A percentile compares a stretch with the other conserved stretches of the same genome.
Conservation (phyloP, 352 stramenopile genomes). For the Aphanomyces cochlioides region DNA sequence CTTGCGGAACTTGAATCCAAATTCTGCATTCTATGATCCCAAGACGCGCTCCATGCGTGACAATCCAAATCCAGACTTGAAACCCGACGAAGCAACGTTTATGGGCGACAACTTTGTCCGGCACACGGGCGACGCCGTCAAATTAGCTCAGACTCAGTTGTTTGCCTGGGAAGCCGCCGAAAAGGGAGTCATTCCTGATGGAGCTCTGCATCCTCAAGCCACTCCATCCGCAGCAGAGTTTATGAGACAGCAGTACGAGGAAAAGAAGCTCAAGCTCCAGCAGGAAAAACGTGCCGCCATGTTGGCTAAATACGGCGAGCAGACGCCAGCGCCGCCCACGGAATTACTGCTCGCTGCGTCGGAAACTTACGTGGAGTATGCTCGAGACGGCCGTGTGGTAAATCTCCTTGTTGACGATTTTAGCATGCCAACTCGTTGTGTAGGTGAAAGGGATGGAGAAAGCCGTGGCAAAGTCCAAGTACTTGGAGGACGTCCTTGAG, state of each 20-base stretch:
- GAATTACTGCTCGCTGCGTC: conserved; percentile 83
- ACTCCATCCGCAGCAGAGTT: conserved; percentile 96
- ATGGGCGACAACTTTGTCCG: conserved; percentile 94
- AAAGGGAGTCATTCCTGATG: conserved; percentile 61
- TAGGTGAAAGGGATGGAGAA: conserved; percentile 66
- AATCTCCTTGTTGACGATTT: conserved; percentile 30
- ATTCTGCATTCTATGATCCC: conserved; percentile 98
- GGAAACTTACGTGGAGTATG: conserved; percentile 92
- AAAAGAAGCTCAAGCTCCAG: conserved; percentile 64
- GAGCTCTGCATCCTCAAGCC: conserved; percentile 92
- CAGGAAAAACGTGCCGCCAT: conserved; percentile 69
- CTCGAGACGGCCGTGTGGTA: conserved; percentile 83
- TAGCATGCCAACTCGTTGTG: not conserved
- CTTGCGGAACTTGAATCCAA: conserved; percentile 96
- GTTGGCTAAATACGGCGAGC: conserved; percentile 96
- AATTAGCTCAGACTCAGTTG: conserved; percentile 92
- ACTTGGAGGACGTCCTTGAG: conserved; percentile 95
- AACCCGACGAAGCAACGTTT: conserved; percentile 91
- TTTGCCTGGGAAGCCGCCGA: conserved; percentile 94
- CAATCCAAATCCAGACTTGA: conserved; percentile 96
- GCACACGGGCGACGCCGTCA: conserved; percentile 89
- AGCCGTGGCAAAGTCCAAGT: conserved; percentile 92
- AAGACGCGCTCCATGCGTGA: conserved; percentile 98
- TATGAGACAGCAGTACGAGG: conserved; percentile 92
- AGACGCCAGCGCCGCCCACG: conserved; percentile 81